Evolutionary conservation across 129 eudicot genomes (phyloP), one percentile per base, ranked within the genome.

Genomic region (Helichrysum umbraculigerum): DNA sequence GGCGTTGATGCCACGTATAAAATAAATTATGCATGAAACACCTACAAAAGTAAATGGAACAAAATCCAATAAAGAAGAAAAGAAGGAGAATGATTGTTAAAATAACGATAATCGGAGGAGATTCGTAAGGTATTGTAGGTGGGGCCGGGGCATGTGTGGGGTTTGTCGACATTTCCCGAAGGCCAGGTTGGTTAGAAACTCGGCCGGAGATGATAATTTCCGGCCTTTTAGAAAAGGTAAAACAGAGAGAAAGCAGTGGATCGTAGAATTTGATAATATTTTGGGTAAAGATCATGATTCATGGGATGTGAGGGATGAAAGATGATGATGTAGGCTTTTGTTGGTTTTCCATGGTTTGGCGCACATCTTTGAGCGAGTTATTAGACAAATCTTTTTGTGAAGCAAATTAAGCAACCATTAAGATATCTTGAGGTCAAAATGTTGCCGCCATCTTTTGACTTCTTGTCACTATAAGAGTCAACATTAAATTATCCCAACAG

Each of bases 11-110:
- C 86, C 85, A 69, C 0, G 85, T 54, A 71, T 73, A 71, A 9
- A 88, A 70, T 16, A 88, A 9, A 29, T 82, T 87, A 15, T 83
- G 86, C 82, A 90, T 73, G 81, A 93, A 87, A 77, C 89, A 88
- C 66, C 89, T 79, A 54, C 93, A 93, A 50, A 88, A 90, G 62
- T 83, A 88, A 21, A 88, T 60, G 0, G 90, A 79, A 58, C 85
- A 90, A 39, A 93, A 88, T 12, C 91, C 87, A 2, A 84, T 33
- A 28, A 88, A 84, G 73, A 93, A 87, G 50, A 88, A 78, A 1
- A 85, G 57, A 30, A 93, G 86, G 39, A 90, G 76, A 42, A 84
- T 70, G 21, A 90, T 21, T 21, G 92, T 93, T 32, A 90, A 57
- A 37, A 88, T 25, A 6, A 93, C 80, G 56, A 92, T 81, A 4